Evolutionary conservation across 345 rosid genomes (phyloP).

Genomic region (Erodium maritimum): DNA sequence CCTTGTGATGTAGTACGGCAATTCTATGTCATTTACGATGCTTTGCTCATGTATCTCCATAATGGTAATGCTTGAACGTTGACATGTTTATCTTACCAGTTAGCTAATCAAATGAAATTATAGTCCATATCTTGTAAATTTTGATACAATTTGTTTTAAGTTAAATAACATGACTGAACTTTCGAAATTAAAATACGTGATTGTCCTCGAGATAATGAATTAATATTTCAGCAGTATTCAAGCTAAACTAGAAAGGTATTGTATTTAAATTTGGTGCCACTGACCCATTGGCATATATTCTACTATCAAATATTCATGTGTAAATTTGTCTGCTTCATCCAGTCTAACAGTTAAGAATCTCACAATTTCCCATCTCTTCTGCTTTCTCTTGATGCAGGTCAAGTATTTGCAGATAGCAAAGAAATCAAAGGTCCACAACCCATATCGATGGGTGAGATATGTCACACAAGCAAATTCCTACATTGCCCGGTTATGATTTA

Average conservation of each 20-base stretch:
- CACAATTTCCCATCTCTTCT: not conserved
- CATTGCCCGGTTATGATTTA: conserved; percentile 58
- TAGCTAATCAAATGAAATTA: not conserved
- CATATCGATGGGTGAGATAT: conserved; percentile 97
- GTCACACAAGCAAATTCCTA: conserved; percentile 97
- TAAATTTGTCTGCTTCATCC: no score
- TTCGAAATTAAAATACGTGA: no score
- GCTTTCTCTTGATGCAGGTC: conserved; percentile 46
- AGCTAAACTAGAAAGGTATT: no score
- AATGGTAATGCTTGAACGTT: not conserved
- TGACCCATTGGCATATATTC: no score
- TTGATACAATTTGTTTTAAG: no score
- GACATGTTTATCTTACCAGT: not conserved
- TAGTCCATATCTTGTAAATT: not conserved
- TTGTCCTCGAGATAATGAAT: no score
- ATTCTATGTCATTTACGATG: not conserved
- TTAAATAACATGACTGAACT: no score
- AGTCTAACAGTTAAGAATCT: no score
- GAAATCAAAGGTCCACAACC: conserved; percentile 68
- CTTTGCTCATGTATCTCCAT: not conserved
- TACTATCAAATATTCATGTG: no score
- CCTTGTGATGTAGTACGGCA: not conserved
- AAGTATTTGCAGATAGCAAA: conserved; percentile 96
- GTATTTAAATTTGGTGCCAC: no score
- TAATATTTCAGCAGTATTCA: no score